These are phyloP conservation scores for Datisca glomerata DNA, from an alignment of 306 rosid species.

Conservation along the genomic window DNA sequence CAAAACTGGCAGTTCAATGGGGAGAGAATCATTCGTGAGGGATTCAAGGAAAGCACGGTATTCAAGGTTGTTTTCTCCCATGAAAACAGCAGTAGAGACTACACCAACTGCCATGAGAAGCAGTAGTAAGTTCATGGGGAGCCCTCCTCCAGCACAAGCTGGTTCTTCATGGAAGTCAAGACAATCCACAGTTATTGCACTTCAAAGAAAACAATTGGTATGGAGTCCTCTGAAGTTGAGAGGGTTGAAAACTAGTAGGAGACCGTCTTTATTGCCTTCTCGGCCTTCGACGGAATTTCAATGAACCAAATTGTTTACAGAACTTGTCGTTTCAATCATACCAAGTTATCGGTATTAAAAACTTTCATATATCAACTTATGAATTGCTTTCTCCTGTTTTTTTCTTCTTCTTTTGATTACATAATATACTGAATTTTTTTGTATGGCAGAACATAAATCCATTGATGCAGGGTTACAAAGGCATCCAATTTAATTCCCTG, in stretches of 20 bases:
- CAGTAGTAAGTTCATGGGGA: conserved; percentile 77
- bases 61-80: conserved; percentile 64
- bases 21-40: conserved; percentile 33
- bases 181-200: conserved; percentile 35
- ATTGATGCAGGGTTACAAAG: no score
- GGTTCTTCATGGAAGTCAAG: conserved; percentile 29
- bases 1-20: conserved; percentile 17
- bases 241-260: conserved; percentile 36
- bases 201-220: conserved; percentile 46
- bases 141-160: conserved; percentile 44
- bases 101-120: conserved; percentile 58
- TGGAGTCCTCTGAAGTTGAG: conserved; percentile 88
- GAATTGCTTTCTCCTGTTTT: no score
- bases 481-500: no score
- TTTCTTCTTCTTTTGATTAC: no score
- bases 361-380: no score
- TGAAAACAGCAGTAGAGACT: conserved; percentile 38
- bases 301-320: no score
- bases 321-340: no score
- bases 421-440: no score
- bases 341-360: no score
- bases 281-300: conserved; percentile 35
- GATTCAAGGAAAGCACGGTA: conserved; percentile 47
- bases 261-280: conserved; percentile 53
- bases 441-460: no score